Percentiles rank a stretch among this genome's conserved stretches.
Conservation (phyloP, 176 grass and related monocot genomes). For the Themeda triandra region DNA sequence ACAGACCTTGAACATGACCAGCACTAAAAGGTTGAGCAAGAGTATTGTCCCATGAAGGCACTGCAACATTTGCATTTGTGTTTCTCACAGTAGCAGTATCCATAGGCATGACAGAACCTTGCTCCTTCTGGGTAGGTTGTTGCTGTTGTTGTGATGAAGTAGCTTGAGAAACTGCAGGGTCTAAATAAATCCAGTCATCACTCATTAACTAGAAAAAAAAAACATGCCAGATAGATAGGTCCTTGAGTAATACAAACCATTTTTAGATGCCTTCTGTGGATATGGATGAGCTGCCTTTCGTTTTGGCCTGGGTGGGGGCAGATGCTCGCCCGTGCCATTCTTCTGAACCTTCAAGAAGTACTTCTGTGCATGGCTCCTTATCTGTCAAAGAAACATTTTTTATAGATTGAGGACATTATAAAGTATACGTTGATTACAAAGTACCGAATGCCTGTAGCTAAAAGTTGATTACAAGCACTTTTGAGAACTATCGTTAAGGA, state of each 20-base stretch:
- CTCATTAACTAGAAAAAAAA: not conserved
- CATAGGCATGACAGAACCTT: constrained; percentile 36
- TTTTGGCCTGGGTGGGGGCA: constrained; percentile 94
- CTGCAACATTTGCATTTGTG: constrained; percentile 19
- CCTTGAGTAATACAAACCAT: constrained; percentile 30
- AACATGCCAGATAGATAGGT: not conserved
- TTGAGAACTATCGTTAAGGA: not conserved
- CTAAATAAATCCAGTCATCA: constrained; percentile 23
- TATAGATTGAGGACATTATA: not conserved
- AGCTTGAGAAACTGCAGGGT: constrained; percentile 27
- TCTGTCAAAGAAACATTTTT: constrained; percentile 43
- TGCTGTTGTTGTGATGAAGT: constrained; percentile 17
- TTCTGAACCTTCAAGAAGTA: constrained; percentile 95
- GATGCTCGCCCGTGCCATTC: constrained; percentile 77
- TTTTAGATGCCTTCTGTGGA: constrained; percentile 93
- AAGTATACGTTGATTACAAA: not conserved
- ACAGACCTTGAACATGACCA: constrained; percentile 44
- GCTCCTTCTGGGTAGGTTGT: constrained; percentile 34
- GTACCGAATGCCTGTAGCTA: not conserved
- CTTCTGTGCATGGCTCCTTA: constrained; percentile 98
- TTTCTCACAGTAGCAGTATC: constrained; percentile 40
- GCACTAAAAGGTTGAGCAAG: constrained; percentile 40
- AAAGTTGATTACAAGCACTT: not conserved
- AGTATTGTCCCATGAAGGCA: constrained; percentile 42
- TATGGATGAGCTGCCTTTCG: constrained; percentile 96